phyloP scores from a whole-genome alignment of 192 early-diverging fungal genomes.

The Linnemannia zychae region DNA sequence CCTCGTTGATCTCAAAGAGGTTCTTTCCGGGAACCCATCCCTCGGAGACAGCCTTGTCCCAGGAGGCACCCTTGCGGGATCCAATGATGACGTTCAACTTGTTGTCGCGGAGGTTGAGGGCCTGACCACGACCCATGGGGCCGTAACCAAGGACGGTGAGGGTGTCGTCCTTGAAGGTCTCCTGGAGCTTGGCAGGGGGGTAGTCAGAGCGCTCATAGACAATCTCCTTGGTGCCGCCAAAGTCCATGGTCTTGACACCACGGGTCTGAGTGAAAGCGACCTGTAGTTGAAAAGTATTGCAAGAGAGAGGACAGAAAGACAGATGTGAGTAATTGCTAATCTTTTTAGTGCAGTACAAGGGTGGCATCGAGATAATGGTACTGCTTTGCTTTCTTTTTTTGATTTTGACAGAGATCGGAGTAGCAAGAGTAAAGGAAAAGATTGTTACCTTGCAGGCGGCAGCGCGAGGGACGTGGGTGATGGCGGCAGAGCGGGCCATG shows the following conservation, averaged over 20 bases:
- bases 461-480: constrained; percentile 44
- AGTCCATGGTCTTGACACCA: constrained; percentile 93
- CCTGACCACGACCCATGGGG: constrained; percentile 95
- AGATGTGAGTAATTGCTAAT: constrained; percentile 5
- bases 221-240: constrained; percentile 91
- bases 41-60: constrained; percentile 92
- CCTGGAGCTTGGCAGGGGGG: constrained; percentile 91
- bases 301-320: background rate
- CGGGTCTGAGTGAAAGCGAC: constrained; percentile 70
- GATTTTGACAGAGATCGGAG: background rate
- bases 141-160: constrained; percentile 96
- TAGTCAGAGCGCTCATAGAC: constrained; percentile 97
- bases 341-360: background rate
- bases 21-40: constrained; percentile 97
- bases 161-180: constrained; percentile 96
- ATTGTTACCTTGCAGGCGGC: constrained; percentile 53
- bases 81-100: constrained; percentile 97
- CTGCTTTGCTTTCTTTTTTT: background rate
- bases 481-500: constrained; percentile 52
- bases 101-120: constrained; percentile 96
- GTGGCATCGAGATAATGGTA: too few relatives aligned
- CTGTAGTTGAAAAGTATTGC: background rate
- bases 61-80: constrained; percentile 91
- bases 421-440: background rate
- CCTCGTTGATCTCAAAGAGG: constrained; percentile 95